phyloP scores from a whole-genome alignment of 2,329 filamentous ascomycete genomes.

The Coleophoma crateriformis region DNA sequence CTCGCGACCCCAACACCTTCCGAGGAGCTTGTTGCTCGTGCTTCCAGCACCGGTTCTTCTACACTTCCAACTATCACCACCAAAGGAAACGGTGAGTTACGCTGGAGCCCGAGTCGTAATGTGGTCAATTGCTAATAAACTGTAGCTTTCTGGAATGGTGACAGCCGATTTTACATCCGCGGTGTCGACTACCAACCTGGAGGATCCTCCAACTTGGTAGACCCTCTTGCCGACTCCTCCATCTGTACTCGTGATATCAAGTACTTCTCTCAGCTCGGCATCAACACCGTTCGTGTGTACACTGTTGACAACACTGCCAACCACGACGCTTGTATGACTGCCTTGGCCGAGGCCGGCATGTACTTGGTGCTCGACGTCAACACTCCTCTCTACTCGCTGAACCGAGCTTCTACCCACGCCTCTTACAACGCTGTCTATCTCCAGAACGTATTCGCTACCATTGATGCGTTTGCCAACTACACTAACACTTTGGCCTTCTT shows the following conservation, averaged over 20 bases:
- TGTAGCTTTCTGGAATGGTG: neutral
- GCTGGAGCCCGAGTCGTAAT: neutral
- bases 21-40: neutral
- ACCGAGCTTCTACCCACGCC: constrained; percentile 47
- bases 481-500: constrained; percentile 60
- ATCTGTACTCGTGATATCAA: constrained; percentile 58
- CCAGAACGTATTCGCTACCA: constrained; percentile 62
- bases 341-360: constrained; percentile 61
- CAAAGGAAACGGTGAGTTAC: constrained; percentile 5
- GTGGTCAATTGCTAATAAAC: neutral
- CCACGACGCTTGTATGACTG: constrained; percentile 64
- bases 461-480: constrained; percentile 61
- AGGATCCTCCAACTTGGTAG: constrained; percentile 52
- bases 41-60: neutral
- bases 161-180: constrained; percentile 43
- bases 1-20: neutral
- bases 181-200: constrained; percentile 60
- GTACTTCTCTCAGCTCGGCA: constrained; percentile 59
- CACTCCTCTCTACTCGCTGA: constrained; percentile 62
- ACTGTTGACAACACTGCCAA: constrained; percentile 61
- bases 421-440: constrained; percentile 66
- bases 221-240: constrained; percentile 53
- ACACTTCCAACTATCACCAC: constrained; percentile 1
- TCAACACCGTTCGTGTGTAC: constrained; percentile 68
- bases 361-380: constrained; percentile 67